Conservation (phyloP, 106 monocot genomes). For the Allium sativum region DNA sequence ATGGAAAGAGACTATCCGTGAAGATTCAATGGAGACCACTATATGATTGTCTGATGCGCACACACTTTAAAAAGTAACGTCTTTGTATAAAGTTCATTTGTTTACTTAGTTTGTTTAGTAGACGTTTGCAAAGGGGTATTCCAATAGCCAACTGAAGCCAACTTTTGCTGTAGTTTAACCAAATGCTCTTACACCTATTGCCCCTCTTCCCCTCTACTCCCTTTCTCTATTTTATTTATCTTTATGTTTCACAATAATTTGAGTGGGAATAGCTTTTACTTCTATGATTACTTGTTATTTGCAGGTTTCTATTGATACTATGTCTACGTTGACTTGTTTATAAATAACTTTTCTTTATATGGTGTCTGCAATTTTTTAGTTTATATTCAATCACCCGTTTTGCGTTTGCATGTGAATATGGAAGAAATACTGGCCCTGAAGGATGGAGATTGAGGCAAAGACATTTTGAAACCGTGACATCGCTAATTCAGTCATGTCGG, state of each 20-base stretch:
- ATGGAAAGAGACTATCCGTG: constrained; percentile 65
- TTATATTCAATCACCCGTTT: background rate
- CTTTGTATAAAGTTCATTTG: background rate
- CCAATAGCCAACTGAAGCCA: too few relatives aligned
- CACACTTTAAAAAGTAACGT: constrained; percentile 86
- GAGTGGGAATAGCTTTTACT: background rate
- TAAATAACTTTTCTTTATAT: too few relatives aligned
- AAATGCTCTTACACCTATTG: too few relatives aligned
- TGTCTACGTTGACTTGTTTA: too few relatives aligned
- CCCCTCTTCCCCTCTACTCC: too few relatives aligned
- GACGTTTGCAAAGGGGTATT: constrained; percentile 1
- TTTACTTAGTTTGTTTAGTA: background rate
- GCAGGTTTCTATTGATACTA: background rate
- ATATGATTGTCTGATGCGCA: constrained; percentile 69
- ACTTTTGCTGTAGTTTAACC: too few relatives aligned
- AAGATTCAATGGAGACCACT: constrained; percentile 74
- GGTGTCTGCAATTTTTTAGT: too few relatives aligned
- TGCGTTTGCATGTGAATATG: background rate
- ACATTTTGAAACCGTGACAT: constrained; percentile 85
- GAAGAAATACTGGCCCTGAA: constrained; percentile 96
- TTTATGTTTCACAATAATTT: too few relatives aligned
- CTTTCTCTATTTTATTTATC: too few relatives aligned
- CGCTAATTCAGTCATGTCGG: constrained; percentile 60
- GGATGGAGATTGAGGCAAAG: constrained; percentile 84
- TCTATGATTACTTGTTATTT: background rate